Base-by-base conservation (phyloP, 768 basidiomycete species). In the Pleurotus tuoliensis region DNA sequence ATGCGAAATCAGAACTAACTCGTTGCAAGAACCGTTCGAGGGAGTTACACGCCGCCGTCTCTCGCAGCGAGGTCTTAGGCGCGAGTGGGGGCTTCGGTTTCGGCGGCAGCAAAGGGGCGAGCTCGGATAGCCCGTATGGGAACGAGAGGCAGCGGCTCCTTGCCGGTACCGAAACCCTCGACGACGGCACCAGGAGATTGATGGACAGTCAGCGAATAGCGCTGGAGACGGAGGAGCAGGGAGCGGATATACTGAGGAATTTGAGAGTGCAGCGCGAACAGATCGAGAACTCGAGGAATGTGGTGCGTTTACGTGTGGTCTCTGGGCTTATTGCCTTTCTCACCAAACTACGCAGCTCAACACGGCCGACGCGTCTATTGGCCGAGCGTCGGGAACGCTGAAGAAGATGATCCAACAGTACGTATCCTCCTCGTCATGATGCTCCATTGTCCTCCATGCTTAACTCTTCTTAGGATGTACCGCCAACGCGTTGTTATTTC, bases 401-500 rank as follows among this genome's bases (percentile, higher is more conserved):
- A 93, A 86, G 77, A 90, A 88, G 69, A 97, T 97, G 94, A 87
- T 96, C 45, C 76, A 83, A 67, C 86, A 91, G 95, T 95, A 62
- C 66, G 87, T 79, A 37, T 5, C 55, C 5, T 37, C 1, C n/a
- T 46, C 3, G 43, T n/a, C 27, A 24, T 20, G 7, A 38, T 55
- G 39, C 18, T 45, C 39, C n/a, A 22, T 25, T 24, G 47, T 40
- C 40, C 30, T 40, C 59, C 27, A 38, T 30, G 15, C n/a, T 24
- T 51, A 7, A 22, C 3, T 61, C 52, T 2, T 8, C 37, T 55
- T 53, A 96, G 94, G 70, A 94, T 94, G 90, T 89, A 95, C 68
- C 90, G 92, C 67, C 94, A 98, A 61, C 86, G 89, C 46, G 76
- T 92, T 58, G 79, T 94, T 38, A 87, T 92, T 7, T 85, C 75